Base-by-base conservation (phyloP, 768 basidiomycete genomes). In the Auricularia cornea region DNA sequence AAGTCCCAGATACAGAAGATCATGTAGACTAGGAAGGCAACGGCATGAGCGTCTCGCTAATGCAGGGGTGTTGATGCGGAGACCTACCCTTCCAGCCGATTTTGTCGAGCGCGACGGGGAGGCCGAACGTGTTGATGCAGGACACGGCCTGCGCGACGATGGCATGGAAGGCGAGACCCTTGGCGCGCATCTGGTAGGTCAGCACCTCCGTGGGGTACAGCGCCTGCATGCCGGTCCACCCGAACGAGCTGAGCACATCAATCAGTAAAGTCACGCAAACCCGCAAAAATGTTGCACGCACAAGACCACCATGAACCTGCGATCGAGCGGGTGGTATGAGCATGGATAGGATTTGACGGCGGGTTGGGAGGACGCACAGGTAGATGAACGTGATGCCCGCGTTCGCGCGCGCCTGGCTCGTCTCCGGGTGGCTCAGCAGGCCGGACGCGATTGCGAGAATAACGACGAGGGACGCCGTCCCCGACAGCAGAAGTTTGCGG, bases 191-290 rank as follows among this genome's bases (percentile, higher is more conserved):
- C 68, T 83, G 75, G 67, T 79, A 83, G 18, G 74, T 72, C 6
- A 84, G 72, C 10, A 83, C 80, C 69, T 84, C 83, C 5, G 82
- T 77, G 5, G 81, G 81, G 66, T 83, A 84, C 11, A 83, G 71
- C 1, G 79, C 81, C 76, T 84, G 83, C 81, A 84, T 81, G 1
- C 82, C 79, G 2, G 83, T 84, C 79, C 79, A 83, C 54, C 83
- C 83, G 66, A 82, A 80, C 3, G 81, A 48, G 20, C 16, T n/a
- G 54, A 57, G 12, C 28, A 29, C 23, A 2, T 4, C 8, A 14
- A 14, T 38, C 35, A 38, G 16, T 38, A 38, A 38, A 38, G 8
- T 38, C 35, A 38, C 8, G 35, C 35, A 38, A 38, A 38, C 8
- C 35, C 8, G 35, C 8, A 10, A 38, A 8, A 38, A 38, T 38